phyloP scores from a whole-genome alignment of 2,329 filamentous ascomycete genomes.

The Periconia sp. region DNA sequence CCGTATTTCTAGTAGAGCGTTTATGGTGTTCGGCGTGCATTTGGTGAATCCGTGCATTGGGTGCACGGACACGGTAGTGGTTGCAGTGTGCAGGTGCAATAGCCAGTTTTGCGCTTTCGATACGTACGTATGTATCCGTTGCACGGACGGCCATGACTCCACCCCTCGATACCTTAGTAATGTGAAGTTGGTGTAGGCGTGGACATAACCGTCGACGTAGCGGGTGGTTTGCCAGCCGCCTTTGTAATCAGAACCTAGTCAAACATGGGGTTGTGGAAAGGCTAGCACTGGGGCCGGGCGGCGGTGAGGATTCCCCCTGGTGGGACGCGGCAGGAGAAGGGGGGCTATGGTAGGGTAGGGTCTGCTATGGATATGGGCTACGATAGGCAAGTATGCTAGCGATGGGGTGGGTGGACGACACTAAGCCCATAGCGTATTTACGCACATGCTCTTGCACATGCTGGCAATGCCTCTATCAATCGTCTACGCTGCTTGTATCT shows the following conservation, averaged over 20 bases:
- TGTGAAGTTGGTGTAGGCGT: not conserved
- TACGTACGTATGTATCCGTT: not conserved
- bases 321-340: slow-evolving; percentile 4
- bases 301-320: slow-evolving; percentile 6
- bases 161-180: not conserved
- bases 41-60: no score
- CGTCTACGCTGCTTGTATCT: not conserved
- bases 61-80: no score
- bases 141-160: not conserved
- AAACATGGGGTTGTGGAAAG: not conserved
- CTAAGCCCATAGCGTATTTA: slow-evolving; percentile 1
- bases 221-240: not conserved
- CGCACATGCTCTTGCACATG: slow-evolving; percentile 6
- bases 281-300: not conserved
- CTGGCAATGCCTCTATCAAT: not conserved
- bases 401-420: not conserved
- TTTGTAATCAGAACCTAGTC: not conserved
- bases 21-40: no score
- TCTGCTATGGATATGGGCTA: slow-evolving; percentile 11
- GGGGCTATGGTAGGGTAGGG: no score
- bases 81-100: slow-evolving; percentile 11
- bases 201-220: no score
- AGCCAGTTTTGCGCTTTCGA: slow-evolving; percentile 13
- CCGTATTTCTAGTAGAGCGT: no score
- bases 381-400: slow-evolving; percentile 7